phyloP scores from a whole-genome alignment of 140 eudicot species.

The Oenanthe javanica region DNA sequence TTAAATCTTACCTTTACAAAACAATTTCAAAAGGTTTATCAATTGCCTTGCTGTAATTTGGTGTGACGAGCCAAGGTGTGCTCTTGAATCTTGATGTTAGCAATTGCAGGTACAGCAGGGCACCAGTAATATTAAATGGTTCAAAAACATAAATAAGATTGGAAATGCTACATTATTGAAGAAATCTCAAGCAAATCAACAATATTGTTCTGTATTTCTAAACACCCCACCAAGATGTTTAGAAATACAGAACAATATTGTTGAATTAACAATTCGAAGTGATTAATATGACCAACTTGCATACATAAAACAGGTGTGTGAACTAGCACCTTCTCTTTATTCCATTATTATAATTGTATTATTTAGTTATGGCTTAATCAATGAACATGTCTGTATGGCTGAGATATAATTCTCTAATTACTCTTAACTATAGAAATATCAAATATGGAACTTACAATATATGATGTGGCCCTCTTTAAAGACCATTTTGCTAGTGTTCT shows the following conservation, averaged over 20 bases:
- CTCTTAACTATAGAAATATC: too few relatives aligned
- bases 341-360: not conserved
- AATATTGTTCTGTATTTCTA: not conserved
- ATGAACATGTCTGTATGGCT: not conserved
- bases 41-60: not conserved
- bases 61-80: not conserved
- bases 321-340: not conserved
- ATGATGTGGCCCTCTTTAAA: not conserved
- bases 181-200: slow-evolving; percentile 7
- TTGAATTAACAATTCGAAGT: not conserved
- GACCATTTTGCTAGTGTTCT: not conserved
- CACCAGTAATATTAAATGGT: not conserved
- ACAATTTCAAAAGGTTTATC: not conserved
- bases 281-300: slow-evolving; percentile 7
- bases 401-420: not conserved
- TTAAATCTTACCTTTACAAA: not conserved
- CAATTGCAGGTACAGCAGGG: not conserved
- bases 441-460: too few relatives aligned
- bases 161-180: not conserved
- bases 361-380: not conserved
- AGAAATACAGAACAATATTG: too few relatives aligned
- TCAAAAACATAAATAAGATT: not conserved
- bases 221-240: slow-evolving; percentile 14
- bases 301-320: not conserved
- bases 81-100: not conserved